A percentile compares a stretch with the other conserved stretches of the same genome.
Evolutionary conservation across 2,329 filamentous ascomycete genomes (phyloP).

Genomic region (Fusarium sp.): DNA sequence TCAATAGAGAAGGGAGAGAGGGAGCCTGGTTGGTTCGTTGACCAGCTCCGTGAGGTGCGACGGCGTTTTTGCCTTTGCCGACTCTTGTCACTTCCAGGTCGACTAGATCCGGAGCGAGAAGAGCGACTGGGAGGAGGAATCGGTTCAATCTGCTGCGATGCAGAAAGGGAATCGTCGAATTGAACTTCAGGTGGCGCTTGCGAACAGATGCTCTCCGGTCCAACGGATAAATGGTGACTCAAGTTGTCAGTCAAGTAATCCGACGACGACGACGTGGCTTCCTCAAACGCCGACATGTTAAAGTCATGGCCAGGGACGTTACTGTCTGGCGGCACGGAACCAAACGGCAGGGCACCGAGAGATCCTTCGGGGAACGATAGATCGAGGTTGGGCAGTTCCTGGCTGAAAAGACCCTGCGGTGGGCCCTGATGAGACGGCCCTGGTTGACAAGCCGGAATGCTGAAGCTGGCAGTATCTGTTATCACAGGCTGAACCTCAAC

Average conservation of each 20-base stretch:
- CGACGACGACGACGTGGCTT: not conserved
- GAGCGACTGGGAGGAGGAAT: not conserved
- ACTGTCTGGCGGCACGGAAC: not conserved
- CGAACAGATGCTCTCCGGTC: constrained; percentile 9
- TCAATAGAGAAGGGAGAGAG: constrained; percentile 38
- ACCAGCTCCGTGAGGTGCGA: constrained; percentile 26
- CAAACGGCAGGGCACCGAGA: not conserved
- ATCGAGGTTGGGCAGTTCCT: not conserved
- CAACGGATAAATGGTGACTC: not conserved
- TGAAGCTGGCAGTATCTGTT: not conserved
- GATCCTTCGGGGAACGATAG: not conserved
- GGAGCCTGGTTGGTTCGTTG: constrained; percentile 11
- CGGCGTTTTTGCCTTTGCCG: constrained; percentile 25
- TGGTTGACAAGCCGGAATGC: not conserved
- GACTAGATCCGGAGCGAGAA: constrained; percentile 2
- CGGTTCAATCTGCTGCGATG: not conserved
- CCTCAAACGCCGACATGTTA: constrained; percentile 5
- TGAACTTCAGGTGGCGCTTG: constrained; percentile 4
- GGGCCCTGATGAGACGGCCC: not conserved
- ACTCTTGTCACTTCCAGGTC: not conserved
- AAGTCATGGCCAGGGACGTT: not conserved
- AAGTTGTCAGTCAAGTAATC: not conserved
- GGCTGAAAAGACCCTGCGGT: not conserved
- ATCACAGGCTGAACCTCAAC: too few species aligned
- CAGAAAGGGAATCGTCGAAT: constrained; percentile 6